A percentile compares a stretch with the other conserved stretches of the same genome.
These are phyloP conservation scores for Amanita rubescens DNA, from an alignment of 768 basidiomycete species.

Conservation along the genomic window DNA sequence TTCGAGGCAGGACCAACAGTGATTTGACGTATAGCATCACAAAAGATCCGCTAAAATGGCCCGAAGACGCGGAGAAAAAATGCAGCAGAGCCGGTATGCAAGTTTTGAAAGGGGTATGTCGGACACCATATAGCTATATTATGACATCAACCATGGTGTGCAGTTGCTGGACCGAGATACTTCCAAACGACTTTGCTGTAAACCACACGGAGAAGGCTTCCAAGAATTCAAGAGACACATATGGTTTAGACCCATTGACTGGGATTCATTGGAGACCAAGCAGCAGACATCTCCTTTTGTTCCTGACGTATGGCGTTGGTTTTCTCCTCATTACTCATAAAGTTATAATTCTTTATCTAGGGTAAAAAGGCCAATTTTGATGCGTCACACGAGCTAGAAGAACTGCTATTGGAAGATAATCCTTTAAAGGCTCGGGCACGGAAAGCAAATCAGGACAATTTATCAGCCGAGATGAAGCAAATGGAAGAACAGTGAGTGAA, in stretches of 20 bases:
- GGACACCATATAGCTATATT: slow-evolving; percentile 2
- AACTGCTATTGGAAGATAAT: slow-evolving; percentile 92
- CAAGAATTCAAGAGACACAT: slow-evolving; percentile 72
- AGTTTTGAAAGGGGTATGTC: slow-evolving; percentile 70
- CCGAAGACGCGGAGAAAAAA: slow-evolving; percentile 79
- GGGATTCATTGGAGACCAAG: slow-evolving; percentile 79
- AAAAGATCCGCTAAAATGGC: slow-evolving; percentile 81
- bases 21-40: slow-evolving; percentile 90
- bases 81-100: slow-evolving; percentile 74
- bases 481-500: slow-evolving; percentile 92
- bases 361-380: slow-evolving; percentile 99
- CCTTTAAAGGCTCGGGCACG: slow-evolving; percentile 92
- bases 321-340: slow-evolving; percentile 1
- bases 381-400: slow-evolving; percentile 96
- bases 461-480: slow-evolving; percentile 89
- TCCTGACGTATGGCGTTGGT: slow-evolving; percentile 60
- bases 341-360: slow-evolving; percentile 32
- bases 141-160: slow-evolving; percentile 5
- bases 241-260: slow-evolving; percentile 89
- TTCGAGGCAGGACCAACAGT: slow-evolving; percentile 88
- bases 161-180: slow-evolving; percentile 88
- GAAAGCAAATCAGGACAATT: slow-evolving; percentile 82
- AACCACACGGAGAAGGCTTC: slow-evolving; percentile 68
- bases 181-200: slow-evolving; percentile 74
- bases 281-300: slow-evolving; percentile 73